Base-by-base conservation (phyloP, 73 alveolate species). In the Symbiodinium pilosum region DNA sequence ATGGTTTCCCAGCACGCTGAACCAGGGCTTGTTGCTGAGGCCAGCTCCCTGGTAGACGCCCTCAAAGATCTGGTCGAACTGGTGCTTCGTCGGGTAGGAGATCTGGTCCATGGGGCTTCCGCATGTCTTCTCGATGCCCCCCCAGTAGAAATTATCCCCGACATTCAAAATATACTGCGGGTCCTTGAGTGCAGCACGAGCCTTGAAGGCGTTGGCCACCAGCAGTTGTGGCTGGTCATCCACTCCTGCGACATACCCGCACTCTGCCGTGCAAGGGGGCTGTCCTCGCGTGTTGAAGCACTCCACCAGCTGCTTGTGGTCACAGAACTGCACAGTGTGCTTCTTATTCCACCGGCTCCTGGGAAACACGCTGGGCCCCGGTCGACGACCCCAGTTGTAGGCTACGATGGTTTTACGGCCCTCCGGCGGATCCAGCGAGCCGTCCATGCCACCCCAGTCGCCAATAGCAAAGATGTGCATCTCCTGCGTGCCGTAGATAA, bases 361-460 rank as follows among this genome's bases (percentile, higher is more conserved):
- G 32, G 94, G 94, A 56, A 87, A 87, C 64, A 87, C 94, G 43
- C 84, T 54, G 43, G 94, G 94, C n/a, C 94, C 94, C 36, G 94
- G 94, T 2, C 94, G 94, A 3, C 75, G 75, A 3, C 94, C 94
- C 94, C 94, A 87, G 59, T 87, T 42, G 59, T 87, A 87, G n/a
- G 94, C 94, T 59, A 87, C 94, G 84, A 87, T 52, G 84, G 68
- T 87, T 30, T 83, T 83, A 7, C 94, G 94, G 11, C 94, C 94
- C 64, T 54, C 77, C 32, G 77, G 77, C 36, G 77, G 77, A 26
- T 87, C 94, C 64, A 87, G 84, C 32, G 94, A 87, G 20, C 94
- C 94, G n/a, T 87, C 94, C 94, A 87, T 87, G 94, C 94, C 94
- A 14, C 94, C 94, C 94, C 94, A 87, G 56, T 87, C 94, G 2